phyloP scores from a whole-genome alignment of 768 basidiomycete species.

The Pleurotus cornucopiae region DNA sequence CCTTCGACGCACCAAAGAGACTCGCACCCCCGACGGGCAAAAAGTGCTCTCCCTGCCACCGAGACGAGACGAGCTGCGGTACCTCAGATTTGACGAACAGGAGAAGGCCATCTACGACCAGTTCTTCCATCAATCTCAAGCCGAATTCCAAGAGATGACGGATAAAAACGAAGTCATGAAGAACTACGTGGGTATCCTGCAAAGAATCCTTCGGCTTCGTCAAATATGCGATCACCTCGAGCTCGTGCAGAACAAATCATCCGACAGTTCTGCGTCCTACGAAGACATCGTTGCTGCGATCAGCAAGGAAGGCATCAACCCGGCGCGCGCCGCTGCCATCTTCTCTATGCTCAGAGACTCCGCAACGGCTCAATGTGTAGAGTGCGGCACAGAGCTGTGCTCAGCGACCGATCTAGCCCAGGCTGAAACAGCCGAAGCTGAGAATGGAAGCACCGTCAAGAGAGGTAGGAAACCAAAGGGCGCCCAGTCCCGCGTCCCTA shows the following conservation, averaged over 20 bases:
- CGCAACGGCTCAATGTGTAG: slow-evolving; percentile 83
- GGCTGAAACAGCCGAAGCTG: slow-evolving; percentile 38
- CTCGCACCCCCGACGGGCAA: slow-evolving; percentile 73
- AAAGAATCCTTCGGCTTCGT: slow-evolving; percentile 91
- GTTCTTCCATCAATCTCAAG: slow-evolving; percentile 87
- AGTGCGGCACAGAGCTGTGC: slow-evolving; percentile 79
- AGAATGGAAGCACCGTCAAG: slow-evolving; percentile 42
- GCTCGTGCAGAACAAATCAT: slow-evolving; percentile 69
- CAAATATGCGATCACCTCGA: slow-evolving; percentile 98
- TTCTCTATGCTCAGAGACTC: slow-evolving; percentile 84
- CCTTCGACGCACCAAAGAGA: slow-evolving; percentile 93
- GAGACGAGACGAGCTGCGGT: slow-evolving; percentile 83
- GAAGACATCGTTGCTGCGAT: slow-evolving; percentile 80
- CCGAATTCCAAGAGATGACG: slow-evolving; percentile 84
- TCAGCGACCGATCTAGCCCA: slow-evolving; percentile 40
- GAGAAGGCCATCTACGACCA: slow-evolving; percentile 86
- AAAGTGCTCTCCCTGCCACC: slow-evolving; percentile 85
- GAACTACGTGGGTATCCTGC: slow-evolving; percentile 96
- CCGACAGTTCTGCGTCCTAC: slow-evolving; percentile 56
- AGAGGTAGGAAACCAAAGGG: slow-evolving; percentile 48
- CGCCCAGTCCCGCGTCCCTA: slow-evolving; percentile 57
- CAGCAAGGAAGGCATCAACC: slow-evolving; percentile 71
- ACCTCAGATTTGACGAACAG: slow-evolving; percentile 76
- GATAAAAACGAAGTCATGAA: slow-evolving; percentile 94
- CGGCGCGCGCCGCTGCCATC: slow-evolving; percentile 72